Evolutionary conservation across 768 basidiomycete genomes (phyloP).

Genomic region (Boletus insuetus): DNA sequence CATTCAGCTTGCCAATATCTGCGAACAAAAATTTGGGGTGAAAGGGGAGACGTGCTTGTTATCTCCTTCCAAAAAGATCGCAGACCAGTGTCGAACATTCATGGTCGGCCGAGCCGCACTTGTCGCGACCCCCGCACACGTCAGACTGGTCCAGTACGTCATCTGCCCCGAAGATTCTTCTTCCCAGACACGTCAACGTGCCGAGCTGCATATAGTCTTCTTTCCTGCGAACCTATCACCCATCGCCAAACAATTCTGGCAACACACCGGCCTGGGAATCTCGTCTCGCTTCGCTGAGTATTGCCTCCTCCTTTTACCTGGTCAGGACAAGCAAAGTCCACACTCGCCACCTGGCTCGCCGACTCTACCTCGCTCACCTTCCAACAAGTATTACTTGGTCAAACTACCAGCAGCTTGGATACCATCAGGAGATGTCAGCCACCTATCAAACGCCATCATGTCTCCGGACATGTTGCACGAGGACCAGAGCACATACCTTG

Average conservation of each 20-base stretch:
- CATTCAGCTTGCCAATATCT: constrained; percentile 70
- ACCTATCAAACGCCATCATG: constrained; percentile 5
- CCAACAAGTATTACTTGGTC: constrained; percentile 58
- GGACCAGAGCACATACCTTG: constrained; percentile 76
- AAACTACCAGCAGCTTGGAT: constrained; percentile 13
- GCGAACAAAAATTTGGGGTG: constrained; percentile 73
- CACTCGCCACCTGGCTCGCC: constrained; percentile 24
- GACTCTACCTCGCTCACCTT: constrained; percentile 32
- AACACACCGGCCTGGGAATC: constrained; percentile 88
- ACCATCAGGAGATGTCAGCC: constrained; percentile 2
- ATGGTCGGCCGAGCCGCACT: constrained; percentile 50
- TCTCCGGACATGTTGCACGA: constrained; percentile 48
- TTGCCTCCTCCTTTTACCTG: constrained; percentile 68
- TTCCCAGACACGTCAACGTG: constrained; percentile 29
- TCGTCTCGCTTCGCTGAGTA: constrained; percentile 84
- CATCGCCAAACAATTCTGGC: constrained; percentile 92
- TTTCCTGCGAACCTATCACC: constrained; percentile 60
- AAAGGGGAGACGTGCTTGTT: constrained; percentile 75
- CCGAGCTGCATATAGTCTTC: constrained; percentile 79
- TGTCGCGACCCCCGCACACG: constrained; percentile 42
- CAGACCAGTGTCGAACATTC: constrained; percentile 75
- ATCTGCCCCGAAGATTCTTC: constrained; percentile 59
- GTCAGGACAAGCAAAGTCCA: constrained; percentile 32
- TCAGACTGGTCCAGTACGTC: constrained; percentile 66
- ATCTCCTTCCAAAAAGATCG: constrained; percentile 68